Evolutionary conservation across 352 stramenopile species (phyloP).

Genomic region (Thraustochytrium striatum): DNA sequence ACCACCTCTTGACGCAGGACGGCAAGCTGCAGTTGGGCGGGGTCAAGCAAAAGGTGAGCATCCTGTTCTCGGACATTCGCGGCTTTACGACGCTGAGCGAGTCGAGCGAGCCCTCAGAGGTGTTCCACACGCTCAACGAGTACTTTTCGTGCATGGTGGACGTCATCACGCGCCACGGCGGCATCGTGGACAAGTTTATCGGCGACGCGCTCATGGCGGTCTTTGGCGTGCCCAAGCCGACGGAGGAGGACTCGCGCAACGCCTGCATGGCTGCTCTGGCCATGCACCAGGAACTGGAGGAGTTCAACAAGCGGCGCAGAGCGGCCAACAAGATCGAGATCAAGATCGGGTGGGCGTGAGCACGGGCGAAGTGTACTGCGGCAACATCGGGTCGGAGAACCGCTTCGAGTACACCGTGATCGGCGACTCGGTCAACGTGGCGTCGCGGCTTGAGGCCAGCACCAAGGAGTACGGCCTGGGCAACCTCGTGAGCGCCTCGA

Average conservation of each 20-base stretch:
- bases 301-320: conserved; percentile 16
- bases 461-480: conserved; percentile 32
- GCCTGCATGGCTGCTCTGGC: conserved; percentile 15
- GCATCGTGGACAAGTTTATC: conserved; percentile 89
- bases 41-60: conserved; percentile 56
- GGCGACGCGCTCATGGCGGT: conserved; percentile 86
- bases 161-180: conserved; percentile 80
- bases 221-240: conserved; percentile 63
- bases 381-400: conserved; percentile 47
- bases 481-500: conserved; percentile 25
- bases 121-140: conserved; percentile 80
- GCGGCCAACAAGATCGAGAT: conserved; percentile 1
- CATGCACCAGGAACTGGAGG: conserved; percentile 5
- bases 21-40: conserved; percentile 45
- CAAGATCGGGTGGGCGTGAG: conserved; percentile 45
- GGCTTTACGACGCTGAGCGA: conserved; percentile 84
- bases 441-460: conserved; percentile 28
- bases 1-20: conserved; percentile 28
- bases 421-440: conserved; percentile 43
- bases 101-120: conserved; percentile 71
- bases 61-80: conserved; percentile 85
- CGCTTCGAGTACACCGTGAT: conserved; percentile 47
- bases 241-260: background rate
- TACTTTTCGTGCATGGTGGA: conserved; percentile 85
- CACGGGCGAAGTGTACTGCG: conserved; percentile 45